Percentiles rank a stretch among this genome's conserved stretches.
Evolutionary conservation across 1,284 basidiomycete genomes (phyloP).

Genomic region (Papiliotrema laurentii): DNA sequence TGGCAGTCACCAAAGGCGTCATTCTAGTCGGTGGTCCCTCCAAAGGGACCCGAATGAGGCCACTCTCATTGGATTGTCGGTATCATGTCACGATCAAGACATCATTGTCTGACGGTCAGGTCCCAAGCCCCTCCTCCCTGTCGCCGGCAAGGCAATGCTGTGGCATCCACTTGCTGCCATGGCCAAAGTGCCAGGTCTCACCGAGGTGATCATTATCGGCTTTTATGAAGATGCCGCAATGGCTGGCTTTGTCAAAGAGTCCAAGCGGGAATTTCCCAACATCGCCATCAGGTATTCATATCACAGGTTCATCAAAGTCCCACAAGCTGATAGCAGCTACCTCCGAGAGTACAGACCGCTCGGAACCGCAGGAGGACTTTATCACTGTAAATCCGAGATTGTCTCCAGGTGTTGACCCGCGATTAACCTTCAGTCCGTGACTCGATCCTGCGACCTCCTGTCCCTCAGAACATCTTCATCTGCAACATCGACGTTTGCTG

Average conservation of each 20-base stretch:
- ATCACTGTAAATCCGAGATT: conserved; percentile 38
- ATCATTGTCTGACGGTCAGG: conserved; percentile 24
- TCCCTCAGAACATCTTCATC: conserved; percentile 52
- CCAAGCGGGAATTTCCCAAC: conserved; percentile 52
- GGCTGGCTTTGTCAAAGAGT: conserved; percentile 50
- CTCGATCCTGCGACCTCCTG: conserved; percentile 49
- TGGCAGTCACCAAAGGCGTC: conserved; percentile 45
- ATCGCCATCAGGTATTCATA: conserved; percentile 45
- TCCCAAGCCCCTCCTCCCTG: conserved; percentile 50
- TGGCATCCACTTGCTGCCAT: conserved; percentile 53
- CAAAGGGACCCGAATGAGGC: conserved; percentile 52
- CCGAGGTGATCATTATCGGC: conserved; percentile 52
- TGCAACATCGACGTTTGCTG: conserved; percentile 55
- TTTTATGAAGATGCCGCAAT: conserved; percentile 54
- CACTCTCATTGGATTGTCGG: conserved; percentile 51
- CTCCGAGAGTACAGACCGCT: conserved; percentile 52
- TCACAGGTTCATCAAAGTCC: not conserved
- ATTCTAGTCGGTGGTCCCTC: conserved; percentile 47
- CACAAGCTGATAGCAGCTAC: conserved; percentile 40
- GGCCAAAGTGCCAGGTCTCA: conserved; percentile 49
- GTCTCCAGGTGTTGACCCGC: not conserved
- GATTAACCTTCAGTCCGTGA: conserved; percentile 47
- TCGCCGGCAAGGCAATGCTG: conserved; percentile 53
- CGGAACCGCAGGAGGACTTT: conserved; percentile 52
- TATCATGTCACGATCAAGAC: not conserved